phyloP scores from a whole-genome alignment of 139 green algal species.

The Picochlorum sp. region DNA sequence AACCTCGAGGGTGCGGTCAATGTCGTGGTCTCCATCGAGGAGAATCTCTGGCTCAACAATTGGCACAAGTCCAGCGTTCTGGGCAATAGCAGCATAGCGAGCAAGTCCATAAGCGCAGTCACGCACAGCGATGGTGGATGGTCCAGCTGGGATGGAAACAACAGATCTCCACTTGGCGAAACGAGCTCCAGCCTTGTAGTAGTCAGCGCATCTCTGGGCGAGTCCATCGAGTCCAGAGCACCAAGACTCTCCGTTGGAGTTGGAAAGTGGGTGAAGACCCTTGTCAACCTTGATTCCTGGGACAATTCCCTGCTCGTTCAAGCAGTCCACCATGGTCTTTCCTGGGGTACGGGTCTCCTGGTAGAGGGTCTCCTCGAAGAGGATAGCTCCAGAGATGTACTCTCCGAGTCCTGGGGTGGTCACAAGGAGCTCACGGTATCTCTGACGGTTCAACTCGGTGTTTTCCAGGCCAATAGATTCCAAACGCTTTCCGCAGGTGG shows the following conservation, averaged over 20 bases:
- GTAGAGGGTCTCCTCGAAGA: constrained; percentile 99
- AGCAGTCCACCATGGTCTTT: constrained; percentile 76
- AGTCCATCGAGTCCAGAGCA: constrained; percentile 96
- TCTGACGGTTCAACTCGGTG: constrained; percentile 95
- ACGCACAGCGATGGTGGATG: constrained; percentile 59
- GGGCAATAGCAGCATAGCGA: constrained; percentile 92
- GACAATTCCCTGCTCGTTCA: constrained; percentile 75
- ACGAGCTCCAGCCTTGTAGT: constrained; percentile 97
- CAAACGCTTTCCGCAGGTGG: constrained; percentile 79
- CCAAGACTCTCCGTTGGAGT: constrained; percentile 88
- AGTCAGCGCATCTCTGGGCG: constrained; percentile 77
- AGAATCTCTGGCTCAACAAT: constrained; percentile 99
- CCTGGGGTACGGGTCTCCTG: constrained; percentile 69
- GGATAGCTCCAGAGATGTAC: constrained; percentile 87
- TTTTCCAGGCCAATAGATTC: constrained; percentile 97
- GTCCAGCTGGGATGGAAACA: constrained; percentile 78
- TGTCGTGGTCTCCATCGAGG: constrained; percentile 88
- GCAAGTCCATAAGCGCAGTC: constrained; percentile 96
- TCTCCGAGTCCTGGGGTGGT: constrained; percentile 80
- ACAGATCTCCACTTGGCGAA: constrained; percentile 96
- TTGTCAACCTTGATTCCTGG: constrained; percentile 96
- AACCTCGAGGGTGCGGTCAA: constrained; percentile 80
- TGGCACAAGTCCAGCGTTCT: constrained; percentile 87
- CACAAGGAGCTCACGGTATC: constrained; percentile 93
- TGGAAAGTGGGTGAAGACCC: constrained; percentile 85